Percentiles rank a stretch among this genome's conserved stretches.
These are phyloP conservation scores for Trifolium pratense DNA, from an alignment of 306 rosid species.

Conservation along the genomic window DNA sequence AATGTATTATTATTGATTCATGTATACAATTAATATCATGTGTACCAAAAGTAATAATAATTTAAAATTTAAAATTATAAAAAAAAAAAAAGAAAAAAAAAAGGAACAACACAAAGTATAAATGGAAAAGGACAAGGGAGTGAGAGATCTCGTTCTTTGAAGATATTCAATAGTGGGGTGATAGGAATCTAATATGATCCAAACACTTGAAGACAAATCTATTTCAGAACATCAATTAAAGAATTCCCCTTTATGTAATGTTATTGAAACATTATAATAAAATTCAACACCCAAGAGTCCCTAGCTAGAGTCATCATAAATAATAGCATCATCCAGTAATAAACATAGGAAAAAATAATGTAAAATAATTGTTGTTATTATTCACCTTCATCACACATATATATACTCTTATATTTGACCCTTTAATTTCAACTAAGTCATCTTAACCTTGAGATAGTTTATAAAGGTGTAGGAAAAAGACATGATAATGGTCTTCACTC, in stretches of 20 bases:
- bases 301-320: constrained; percentile 42
- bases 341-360: neutral
- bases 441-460: constrained; percentile 39
- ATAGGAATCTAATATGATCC: constrained; percentile 61
- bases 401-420: constrained; percentile 29
- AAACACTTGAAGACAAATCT: constrained; percentile 58
- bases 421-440: constrained; percentile 24
- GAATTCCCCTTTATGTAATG: constrained; percentile 49
- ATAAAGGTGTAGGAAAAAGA: constrained; percentile 42
- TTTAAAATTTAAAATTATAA: neutral
- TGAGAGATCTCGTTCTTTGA: constrained; percentile 48
- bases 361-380: neutral
- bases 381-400: neutral
- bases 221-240: constrained; percentile 49
- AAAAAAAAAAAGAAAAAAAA: too few species aligned
- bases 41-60: constrained; percentile 24
- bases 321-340: constrained; percentile 18
- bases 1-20: constrained; percentile 18
- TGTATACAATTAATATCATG: constrained; percentile 35
- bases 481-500: constrained; percentile 20
- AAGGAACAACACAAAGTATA: constrained; percentile 44
- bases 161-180: constrained; percentile 48
- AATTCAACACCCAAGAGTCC: constrained; percentile 42
- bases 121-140: constrained; percentile 54
- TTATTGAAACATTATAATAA: constrained; percentile 38